Percentiles rank a stretch among this genome's conserved stretches.
Evolutionary conservation across 805 yeast species (phyloP).

Genomic region (Nadsonia fulvescens): DNA sequence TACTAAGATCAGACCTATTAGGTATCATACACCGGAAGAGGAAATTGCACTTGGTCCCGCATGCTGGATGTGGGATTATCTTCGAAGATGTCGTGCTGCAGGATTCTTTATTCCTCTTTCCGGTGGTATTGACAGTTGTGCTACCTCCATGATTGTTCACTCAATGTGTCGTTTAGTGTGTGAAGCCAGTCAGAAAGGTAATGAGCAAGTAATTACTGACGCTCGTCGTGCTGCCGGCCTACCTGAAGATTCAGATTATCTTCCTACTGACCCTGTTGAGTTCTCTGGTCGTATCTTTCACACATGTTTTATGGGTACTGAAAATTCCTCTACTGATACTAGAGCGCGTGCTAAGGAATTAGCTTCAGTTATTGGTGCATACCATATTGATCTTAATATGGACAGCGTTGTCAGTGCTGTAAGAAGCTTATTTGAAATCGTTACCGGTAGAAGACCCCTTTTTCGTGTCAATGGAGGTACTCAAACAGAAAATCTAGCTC

Average conservation of each 20-base stretch:
- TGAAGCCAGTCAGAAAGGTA: constrained; percentile 47
- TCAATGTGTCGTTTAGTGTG: constrained; percentile 85
- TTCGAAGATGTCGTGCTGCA: constrained; percentile 75
- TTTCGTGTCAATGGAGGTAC: constrained; percentile 91
- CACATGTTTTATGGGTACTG: constrained; percentile 91
- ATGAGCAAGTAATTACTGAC: constrained; percentile 60
- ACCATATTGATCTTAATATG: constrained; percentile 85
- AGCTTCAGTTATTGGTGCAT: constrained; percentile 63
- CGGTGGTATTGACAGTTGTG: constrained; percentile 97
- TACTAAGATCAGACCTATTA: constrained; percentile 29
- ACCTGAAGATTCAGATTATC: constrained; percentile 29
- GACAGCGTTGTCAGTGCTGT: constrained; percentile 66
- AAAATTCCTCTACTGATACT: constrained; percentile 79
- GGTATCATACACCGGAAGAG: constrained; percentile 74
- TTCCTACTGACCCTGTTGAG: constrained; percentile 60
- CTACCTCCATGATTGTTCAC: constrained; percentile 85
- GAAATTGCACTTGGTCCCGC: constrained; percentile 98
- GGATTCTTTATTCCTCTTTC: constrained; percentile 88
- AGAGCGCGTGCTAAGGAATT: constrained; percentile 63
- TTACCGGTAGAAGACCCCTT: constrained; percentile 79
- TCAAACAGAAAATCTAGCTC: constrained; percentile 75
- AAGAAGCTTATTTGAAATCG: constrained; percentile 58
- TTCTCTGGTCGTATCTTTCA: constrained; percentile 63
- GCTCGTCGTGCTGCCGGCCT: constrained; percentile 47
- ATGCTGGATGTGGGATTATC: constrained; percentile 98